Conservation (phyloP, 345 rosid genomes). For the Psidium guajava region DNA sequence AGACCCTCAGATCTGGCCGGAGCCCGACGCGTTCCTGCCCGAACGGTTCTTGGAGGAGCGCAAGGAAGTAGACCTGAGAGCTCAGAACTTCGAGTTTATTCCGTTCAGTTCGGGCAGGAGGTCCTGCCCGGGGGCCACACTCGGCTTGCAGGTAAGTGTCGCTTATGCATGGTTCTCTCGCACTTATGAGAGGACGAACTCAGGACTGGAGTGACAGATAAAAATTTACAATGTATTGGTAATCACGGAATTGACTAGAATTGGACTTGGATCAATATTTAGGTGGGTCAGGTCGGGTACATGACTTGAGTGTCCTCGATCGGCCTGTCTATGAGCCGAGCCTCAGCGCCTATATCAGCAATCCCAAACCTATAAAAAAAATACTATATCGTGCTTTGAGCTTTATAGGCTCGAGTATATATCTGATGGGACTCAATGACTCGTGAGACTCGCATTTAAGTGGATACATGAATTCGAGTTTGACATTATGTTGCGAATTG, state of each 20-base stretch:
- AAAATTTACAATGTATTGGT: no score
- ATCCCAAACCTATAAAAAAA: background rate
- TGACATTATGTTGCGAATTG: background rate
- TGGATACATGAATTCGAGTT: background rate
- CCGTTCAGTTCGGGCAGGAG: slow-evolving; percentile 45
- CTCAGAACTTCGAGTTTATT: slow-evolving; percentile 18
- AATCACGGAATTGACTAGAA: no score
- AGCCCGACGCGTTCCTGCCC: slow-evolving; percentile 27
- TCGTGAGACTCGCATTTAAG: background rate
- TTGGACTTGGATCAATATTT: no score
- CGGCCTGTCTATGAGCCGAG: background rate
- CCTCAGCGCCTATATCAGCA: background rate
- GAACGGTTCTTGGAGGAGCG: slow-evolving; percentile 25
- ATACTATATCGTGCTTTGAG: background rate
- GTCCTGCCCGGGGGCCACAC: slow-evolving; percentile 40
- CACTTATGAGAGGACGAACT: background rate
- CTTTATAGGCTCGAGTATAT: background rate
- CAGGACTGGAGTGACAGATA: background rate
- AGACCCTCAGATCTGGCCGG: slow-evolving; percentile 36
- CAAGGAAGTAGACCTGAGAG: background rate
- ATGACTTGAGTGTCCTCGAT: background rate
- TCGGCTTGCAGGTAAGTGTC: slow-evolving; percentile 7
- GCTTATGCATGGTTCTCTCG: background rate
- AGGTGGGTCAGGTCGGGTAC: background rate
- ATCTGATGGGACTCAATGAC: background rate